These are phyloP conservation scores for Talaromyces rugulosus DNA, from an alignment of 2,329 filamentous ascomycete species.

Conservation along the genomic window DNA sequence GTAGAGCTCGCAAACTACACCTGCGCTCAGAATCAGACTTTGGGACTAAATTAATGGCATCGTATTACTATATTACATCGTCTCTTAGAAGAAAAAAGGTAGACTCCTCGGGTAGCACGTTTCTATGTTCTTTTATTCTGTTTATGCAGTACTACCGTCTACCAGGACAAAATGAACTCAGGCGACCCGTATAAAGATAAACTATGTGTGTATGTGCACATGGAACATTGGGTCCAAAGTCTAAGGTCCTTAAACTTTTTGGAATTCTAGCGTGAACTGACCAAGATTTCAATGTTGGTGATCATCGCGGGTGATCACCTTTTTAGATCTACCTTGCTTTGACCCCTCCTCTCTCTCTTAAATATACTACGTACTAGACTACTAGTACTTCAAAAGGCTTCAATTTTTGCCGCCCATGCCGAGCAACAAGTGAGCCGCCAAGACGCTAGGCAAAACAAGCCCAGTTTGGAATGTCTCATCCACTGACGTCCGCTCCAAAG, in stretches of 20 bases:
- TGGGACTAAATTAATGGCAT: neutral
- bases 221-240: neutral
- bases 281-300: neutral
- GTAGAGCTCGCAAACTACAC: no score
- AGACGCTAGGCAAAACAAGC: neutral
- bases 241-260: neutral
- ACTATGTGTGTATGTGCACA: neutral
- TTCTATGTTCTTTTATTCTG: neutral
- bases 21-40: no score
- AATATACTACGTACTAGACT: neutral
- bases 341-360: neutral
- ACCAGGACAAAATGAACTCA: neutral
- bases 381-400: neutral
- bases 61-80: neutral
- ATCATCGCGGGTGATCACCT: neutral
- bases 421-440: neutral
- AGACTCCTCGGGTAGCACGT: no score
- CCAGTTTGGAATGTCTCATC: neutral
- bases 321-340: neutral
- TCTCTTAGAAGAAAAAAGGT: neutral
- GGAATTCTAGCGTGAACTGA: neutral
- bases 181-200: neutral
- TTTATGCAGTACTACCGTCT: neutral
- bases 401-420: neutral
- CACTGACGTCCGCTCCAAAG: neutral